phyloP scores from a whole-genome alignment of 1,139 yeast genomes.

The Meyerozyma smithsonii region DNA sequence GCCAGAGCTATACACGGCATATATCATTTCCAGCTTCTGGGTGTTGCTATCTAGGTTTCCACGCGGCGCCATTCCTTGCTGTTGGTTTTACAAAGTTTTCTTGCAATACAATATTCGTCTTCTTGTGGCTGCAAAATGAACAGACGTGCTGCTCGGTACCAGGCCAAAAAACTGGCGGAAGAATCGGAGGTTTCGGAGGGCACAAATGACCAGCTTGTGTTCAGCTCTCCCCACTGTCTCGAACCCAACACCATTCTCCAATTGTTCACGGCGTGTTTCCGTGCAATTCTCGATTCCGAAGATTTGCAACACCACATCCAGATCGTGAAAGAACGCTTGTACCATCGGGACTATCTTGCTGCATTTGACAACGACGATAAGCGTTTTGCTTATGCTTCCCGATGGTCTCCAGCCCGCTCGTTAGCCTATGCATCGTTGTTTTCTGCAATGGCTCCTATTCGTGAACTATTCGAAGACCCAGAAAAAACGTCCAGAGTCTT shows the following conservation, averaged over 20 bases:
- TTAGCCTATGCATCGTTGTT: slow-evolving; percentile 68
- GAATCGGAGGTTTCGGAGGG: neutral
- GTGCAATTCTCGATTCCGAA: slow-evolving; percentile 40
- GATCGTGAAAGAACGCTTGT: slow-evolving; percentile 63
- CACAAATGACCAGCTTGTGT: slow-evolving; percentile 26
- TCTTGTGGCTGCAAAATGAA: slow-evolving; percentile 2
- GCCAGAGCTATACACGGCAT: slow-evolving; percentile 7
- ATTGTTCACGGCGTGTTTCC: slow-evolving; percentile 45
- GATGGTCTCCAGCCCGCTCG: slow-evolving; percentile 87
- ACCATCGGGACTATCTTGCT: slow-evolving; percentile 58
- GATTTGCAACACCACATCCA: slow-evolving; percentile 50
- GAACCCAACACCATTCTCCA: slow-evolving; percentile 40
- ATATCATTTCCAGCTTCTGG: too few relatives aligned
- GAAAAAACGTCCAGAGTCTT: slow-evolving; percentile 36
- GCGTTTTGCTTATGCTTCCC: slow-evolving; percentile 69
- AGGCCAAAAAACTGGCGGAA: neutral
- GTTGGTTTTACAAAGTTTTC: too few relatives aligned
- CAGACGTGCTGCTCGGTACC: slow-evolving; percentile 2
- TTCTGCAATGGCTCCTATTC: slow-evolving; percentile 42
- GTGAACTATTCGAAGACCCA: slow-evolving; percentile 30
- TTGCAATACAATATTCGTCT: too few relatives aligned
- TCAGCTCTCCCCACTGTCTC: slow-evolving; percentile 24
- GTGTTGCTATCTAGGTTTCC: too few relatives aligned
- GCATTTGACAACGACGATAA: slow-evolving; percentile 67
- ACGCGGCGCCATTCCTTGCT: too few relatives aligned